Percentiles rank a stretch among this genome's conserved stretches.
phyloP scores from a whole-genome alignment of 148 eudicot genomes.

The Persicaria maculosa region DNA sequence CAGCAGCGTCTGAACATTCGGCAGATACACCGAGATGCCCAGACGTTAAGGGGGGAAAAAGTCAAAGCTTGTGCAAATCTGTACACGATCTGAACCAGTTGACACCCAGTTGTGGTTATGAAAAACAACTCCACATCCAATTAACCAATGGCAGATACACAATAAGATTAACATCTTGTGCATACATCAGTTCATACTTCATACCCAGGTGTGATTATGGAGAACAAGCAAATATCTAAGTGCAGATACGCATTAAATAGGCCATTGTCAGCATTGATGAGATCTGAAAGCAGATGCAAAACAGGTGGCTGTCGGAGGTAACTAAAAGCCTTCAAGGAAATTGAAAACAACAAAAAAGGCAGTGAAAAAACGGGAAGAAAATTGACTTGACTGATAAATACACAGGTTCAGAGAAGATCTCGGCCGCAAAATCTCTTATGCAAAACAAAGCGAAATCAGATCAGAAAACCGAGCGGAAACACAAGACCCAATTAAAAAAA shows the following conservation, averaged over 20 bases:
- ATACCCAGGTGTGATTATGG: background rate
- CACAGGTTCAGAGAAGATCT: background rate
- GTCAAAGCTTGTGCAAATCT: background rate
- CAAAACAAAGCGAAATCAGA: background rate
- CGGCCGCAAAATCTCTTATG: background rate
- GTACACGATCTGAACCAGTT: no score
- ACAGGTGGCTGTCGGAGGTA: constrained; percentile 1
- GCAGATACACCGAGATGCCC: background rate
- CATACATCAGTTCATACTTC: background rate
- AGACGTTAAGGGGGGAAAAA: background rate
- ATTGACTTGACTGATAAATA: constrained; percentile 4
- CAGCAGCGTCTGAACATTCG: background rate
- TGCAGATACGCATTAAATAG: background rate
- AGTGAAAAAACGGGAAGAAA: background rate
- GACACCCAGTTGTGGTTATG: no score
- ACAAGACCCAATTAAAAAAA: background rate
- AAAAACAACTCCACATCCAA: no score
- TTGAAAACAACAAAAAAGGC: background rate
- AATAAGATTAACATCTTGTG: no score
- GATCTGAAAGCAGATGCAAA: background rate
- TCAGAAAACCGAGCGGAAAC: background rate
- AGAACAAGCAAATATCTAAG: background rate
- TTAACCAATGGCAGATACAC: no score
- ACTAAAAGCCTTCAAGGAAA: background rate
- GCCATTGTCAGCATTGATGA: background rate